Base-by-base conservation (phyloP, 164 flowering plant genomes). In the Stephania japonica region DNA sequence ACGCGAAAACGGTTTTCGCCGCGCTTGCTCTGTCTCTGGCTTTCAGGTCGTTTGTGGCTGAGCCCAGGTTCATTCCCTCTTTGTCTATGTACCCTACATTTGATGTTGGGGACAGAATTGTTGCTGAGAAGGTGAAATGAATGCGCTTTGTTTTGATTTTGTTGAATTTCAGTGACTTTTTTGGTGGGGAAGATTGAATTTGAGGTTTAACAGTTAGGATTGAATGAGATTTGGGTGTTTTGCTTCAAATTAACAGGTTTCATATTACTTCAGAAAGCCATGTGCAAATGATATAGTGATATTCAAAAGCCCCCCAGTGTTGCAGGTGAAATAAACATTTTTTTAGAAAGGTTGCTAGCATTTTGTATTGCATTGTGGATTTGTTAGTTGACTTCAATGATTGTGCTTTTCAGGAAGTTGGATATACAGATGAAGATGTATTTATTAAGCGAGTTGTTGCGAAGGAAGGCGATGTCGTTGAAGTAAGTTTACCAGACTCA, bases 61-160 rank as follows among this genome's bases (percentile, higher is more conserved):
- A 96, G 83, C 98, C 99, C 67, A 81, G 98, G 78, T 96, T 77
- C 75, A 96, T 96, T 75, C 99, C 99, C 78, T 93, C 98, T 14
- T 80, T 96, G 86, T 96, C 99, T 4, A 96, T 96, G 99, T 96
- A 88, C 77, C 99, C 99, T 0, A 96, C 99, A 3, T 93, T 93
- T 75, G 93, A 93, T 82, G 94, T 93, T 47, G 98, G 98, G 24
- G 99, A 96, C 72, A 83, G 95, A 65, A 65, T 96, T 82, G 94
- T 96, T 42, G 99, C 98, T 8, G 99, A 96, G 80, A 96, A 96
- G 95, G 99, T 93, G 49, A 41, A 38, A 16, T 25, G 50, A 44
- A 44, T 44, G 14, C 3, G 50, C 12, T 41, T 61, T 24, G 6
- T 53, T 5, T 53, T 53, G 61, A 53, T 16, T 53, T 53, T 61